Conservation (phyloP, 106 monocot species). For the Allium sativum region DNA sequence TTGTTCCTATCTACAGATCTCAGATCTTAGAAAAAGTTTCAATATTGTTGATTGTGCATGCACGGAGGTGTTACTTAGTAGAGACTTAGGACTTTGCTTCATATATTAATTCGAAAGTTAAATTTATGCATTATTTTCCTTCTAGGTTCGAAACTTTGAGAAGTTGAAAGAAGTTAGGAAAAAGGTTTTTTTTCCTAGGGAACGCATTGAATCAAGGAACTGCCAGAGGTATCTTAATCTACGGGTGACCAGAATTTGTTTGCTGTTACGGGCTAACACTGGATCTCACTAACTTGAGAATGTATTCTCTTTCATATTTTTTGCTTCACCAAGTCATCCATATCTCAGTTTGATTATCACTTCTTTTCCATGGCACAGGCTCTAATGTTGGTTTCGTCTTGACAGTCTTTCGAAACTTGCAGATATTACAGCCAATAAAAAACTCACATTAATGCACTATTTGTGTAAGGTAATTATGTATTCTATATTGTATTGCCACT, state of each 20-base stretch:
- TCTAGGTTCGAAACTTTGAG: constrained; percentile 48
- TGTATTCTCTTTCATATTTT: background rate
- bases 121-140: constrained; percentile 8
- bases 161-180: constrained; percentile 74
- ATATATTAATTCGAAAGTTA: background rate
- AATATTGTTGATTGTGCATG: constrained; percentile 43
- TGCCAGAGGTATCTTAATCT: constrained; percentile 50
- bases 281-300: background rate
- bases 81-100: background rate
- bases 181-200: constrained; percentile 62
- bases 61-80: constrained; percentile 23
- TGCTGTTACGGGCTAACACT: too few relatives aligned
- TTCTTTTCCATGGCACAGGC: constrained; percentile 18
- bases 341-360: too few relatives aligned
- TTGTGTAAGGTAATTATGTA: constrained; percentile 63
- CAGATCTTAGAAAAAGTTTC: constrained; percentile 62
- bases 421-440: constrained; percentile 84
- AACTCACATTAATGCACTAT: constrained; percentile 95
- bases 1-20: constrained; percentile 22
- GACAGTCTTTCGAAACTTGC: constrained; percentile 85
- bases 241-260: too few relatives aligned
- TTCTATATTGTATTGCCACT: background rate
- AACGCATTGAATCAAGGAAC: constrained; percentile 79
- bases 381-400: constrained; percentile 55
- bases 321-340: too few relatives aligned